phyloP scores from a whole-genome alignment of 148 eudicot genomes.

The Rhododendron kiyosumense region DNA sequence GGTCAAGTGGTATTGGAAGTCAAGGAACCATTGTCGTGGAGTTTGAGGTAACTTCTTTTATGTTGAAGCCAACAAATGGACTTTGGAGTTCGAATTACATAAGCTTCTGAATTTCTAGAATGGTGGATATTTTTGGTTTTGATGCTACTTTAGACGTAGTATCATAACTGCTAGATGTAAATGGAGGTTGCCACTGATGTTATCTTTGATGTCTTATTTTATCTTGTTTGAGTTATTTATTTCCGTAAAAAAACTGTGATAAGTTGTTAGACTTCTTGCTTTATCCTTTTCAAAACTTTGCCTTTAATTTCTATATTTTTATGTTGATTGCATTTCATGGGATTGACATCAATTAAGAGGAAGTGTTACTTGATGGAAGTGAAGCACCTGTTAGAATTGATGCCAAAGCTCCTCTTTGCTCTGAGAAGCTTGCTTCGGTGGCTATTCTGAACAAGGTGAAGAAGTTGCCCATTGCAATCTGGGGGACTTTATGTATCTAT shows the following conservation, averaged over 20 bases:
- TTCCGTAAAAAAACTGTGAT: neutral
- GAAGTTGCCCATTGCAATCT: too few relatives aligned
- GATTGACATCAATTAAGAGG: too few relatives aligned
- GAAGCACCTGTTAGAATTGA: too few relatives aligned
- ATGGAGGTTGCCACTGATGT: neutral
- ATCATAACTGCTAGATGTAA: neutral
- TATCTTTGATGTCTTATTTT: neutral
- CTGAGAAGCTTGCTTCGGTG: too few relatives aligned
- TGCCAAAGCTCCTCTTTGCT: too few relatives aligned
- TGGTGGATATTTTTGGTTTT: neutral
- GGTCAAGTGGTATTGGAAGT: constrained; percentile 99
- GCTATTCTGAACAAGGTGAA: too few relatives aligned
- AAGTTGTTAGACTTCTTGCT: neutral
- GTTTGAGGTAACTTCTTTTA: constrained; percentile 62
- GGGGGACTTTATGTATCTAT: too few relatives aligned
- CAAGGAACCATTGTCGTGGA: constrained; percentile 67
- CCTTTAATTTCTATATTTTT: neutral
- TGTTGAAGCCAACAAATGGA: neutral
- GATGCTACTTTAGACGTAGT: neutral
- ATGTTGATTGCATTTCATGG: constrained; percentile 46
- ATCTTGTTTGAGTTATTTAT: neutral
- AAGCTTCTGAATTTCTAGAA: neutral
- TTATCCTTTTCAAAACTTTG: neutral
- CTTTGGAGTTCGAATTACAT: neutral
- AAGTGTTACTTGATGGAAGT: too few relatives aligned